Evolutionary conservation across 1,284 basidiomycete genomes (phyloP), one percentile per base, ranked within the genome.

Genomic region (Malassezia vespertilionis): DNA sequence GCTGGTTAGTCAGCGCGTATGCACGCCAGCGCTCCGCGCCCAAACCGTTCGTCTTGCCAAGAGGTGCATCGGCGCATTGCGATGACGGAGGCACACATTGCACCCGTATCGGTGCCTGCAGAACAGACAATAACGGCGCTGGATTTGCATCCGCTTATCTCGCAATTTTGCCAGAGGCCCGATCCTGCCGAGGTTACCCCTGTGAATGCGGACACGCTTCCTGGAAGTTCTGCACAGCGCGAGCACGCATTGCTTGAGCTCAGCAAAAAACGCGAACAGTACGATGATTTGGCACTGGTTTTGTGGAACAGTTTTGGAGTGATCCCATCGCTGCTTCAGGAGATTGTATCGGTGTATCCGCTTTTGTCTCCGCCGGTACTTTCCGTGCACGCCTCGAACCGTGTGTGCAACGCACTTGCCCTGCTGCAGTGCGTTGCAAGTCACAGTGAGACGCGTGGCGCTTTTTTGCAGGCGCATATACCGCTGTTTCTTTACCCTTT

Each of bases 281-380:
- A 93, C 72, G 93, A 99, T 69, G 91, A 97, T 72, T 80, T 99
- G 21, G 93, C 93, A 0, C 78, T 97, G 24, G 87, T 99, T 11
- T 78, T 99, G 5, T 99, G 93, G 93, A 91, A 97, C 66, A 93
- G 90, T 10, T 99, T 96, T 67, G 93, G 91, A 46, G 86, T 97
- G 66, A 97, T 99, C 90, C 88, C 90, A n/a, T 86, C 87, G 3
- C 79, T 99, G 35, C 76, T 99, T 26, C 88, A 96, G 70, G 93
- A 97, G 74, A 97, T 99, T 64, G 88, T 97, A 44, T 89, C 90
- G 15, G 93, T 99, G 42, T 99, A 99, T 73, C 91, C 91, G 1
- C 78, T 93, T 40, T 79, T 99, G 37, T 87, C 86, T 12, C 93
- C 93, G 0, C 91, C 93, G 2, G 87, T 90, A 55, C 80, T 99